These are phyloP conservation scores for Fusarium sp. DNA, from an alignment of 2,329 filamentous ascomycete species.

Conservation along the genomic window DNA sequence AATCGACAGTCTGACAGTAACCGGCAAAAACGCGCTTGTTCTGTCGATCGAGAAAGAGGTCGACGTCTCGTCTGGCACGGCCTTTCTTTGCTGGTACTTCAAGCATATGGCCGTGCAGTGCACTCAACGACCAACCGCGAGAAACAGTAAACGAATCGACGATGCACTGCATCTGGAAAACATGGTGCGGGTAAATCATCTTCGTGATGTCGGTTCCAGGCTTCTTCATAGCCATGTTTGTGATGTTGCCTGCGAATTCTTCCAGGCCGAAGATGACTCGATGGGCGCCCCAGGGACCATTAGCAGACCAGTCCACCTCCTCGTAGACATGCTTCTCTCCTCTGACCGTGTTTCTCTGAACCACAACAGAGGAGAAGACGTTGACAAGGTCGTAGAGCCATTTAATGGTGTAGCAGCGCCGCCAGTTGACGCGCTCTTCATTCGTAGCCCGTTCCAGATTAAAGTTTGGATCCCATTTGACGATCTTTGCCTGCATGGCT, in stretches of 20 bases:
- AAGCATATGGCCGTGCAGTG: constrained; percentile 48
- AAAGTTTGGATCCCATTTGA: constrained; percentile 52
- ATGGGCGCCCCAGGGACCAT: neutral
- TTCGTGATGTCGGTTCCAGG: constrained; percentile 47
- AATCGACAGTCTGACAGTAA: neutral
- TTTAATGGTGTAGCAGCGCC: constrained; percentile 57
- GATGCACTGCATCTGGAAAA: constrained; percentile 60
- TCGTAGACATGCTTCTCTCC: neutral
- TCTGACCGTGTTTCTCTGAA: neutral
- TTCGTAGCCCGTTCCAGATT: constrained; percentile 49
- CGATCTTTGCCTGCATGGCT: constrained; percentile 49
- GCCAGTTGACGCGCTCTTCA: constrained; percentile 54
- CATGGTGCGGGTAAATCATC: constrained; percentile 55
- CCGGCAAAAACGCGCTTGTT: constrained; percentile 33
- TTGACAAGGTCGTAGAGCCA: constrained; percentile 63
- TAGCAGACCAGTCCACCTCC: neutral
- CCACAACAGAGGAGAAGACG: constrained; percentile 45
- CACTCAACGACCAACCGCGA: constrained; percentile 52
- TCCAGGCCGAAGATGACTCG: constrained; percentile 54
- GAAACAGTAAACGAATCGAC: constrained; percentile 56
- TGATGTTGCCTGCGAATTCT: constrained; percentile 55
- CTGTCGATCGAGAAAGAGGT: constrained; percentile 53
- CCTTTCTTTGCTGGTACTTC: constrained; percentile 47
- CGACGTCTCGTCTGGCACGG: constrained; percentile 50
- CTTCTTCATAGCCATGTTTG: constrained; percentile 56